Evolutionary conservation across 495 filamentous ascomycete species (phyloP), one percentile per base, ranked within the genome.

Genomic region (Penicillium argentinense): DNA sequence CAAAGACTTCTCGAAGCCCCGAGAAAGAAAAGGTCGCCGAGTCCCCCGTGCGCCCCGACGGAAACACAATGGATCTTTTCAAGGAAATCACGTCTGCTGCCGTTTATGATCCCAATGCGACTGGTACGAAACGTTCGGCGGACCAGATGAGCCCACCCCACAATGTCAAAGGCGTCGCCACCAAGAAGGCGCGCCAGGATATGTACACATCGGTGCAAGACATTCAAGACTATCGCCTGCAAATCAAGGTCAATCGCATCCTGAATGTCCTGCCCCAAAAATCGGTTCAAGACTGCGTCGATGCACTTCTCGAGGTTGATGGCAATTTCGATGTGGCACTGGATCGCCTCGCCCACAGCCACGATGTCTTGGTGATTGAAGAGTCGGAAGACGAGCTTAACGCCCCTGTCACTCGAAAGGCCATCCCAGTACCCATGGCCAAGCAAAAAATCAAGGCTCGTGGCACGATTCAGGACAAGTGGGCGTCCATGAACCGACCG

Each of bases 281-380:
- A 33, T 65, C 75, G 4, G 64, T 87, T 19, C 57, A 69, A 9
- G 63, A 59, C 8, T 80, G 79, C 30, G 51, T 76, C 17, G 62
- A 82, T 45, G 79, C 82, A 13, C 62, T 89, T 1, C 46, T 78
- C 6, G 43, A 46, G 8, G 69, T 73, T 19, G 71, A 70, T 21
- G 79, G 80, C 6, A 83, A 81, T 44, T 80, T 71, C 52, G 77
- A 85, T 17, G 75, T 80, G 60, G 83, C 87, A 0, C 58, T 82
- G 51, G 72, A 76, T 5, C 59, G 69, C 34, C 58, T 88, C 24
- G 65, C 65, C 6, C 56, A 47, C 14, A 42, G 28, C 4, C 58
- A 66, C 8, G 52, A 64, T 18, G 33, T 36, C 2, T 18, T 36
- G 33, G 14, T 36, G 16, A 47, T 63, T 39, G 49, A 58, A 9